Conservation (phyloP, 1,284 basidiomycete genomes). For the Rhizopogon hawkerae region DNA sequence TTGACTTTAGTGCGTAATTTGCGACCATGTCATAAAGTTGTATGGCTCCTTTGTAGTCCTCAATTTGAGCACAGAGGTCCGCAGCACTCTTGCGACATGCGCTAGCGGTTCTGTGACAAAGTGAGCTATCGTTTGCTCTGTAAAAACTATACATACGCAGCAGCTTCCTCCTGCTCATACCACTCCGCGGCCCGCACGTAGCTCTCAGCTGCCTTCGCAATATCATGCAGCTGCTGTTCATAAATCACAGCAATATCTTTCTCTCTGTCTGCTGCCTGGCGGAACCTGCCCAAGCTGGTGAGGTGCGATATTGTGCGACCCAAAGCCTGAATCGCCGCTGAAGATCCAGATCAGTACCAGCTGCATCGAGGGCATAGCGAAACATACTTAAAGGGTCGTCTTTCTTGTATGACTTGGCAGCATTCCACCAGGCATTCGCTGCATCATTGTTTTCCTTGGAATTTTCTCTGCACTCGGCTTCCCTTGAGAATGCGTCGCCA, state of each 20-base stretch:
- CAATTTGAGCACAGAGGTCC: conserved; percentile 86
- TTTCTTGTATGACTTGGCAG: conserved; percentile 89
- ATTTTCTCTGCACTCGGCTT: conserved; percentile 86
- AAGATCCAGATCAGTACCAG: conserved; percentile 11
- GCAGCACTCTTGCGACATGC: conserved; percentile 95
- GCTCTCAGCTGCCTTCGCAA: conserved; percentile 80
- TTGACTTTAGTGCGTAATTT: conserved; percentile 72
- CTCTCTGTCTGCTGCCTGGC: conserved; percentile 96
- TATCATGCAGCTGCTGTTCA: conserved; percentile 68
- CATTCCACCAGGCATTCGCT: conserved; percentile 97
- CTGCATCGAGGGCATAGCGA: conserved; percentile 9
- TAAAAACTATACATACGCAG: conserved; percentile 52
- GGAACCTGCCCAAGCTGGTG: conserved; percentile 81
- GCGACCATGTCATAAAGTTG: conserved; percentile 88
- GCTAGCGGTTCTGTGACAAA: conserved; percentile 73
- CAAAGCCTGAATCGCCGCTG: conserved; percentile 90
- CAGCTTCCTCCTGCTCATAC: conserved; percentile 95
- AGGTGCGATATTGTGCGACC: conserved; percentile 80
- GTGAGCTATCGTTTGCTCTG: conserved; percentile 7
- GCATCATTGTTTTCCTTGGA: conserved; percentile 84
- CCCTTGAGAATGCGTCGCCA: conserved; percentile 80
- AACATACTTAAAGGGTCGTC: conserved; percentile 67
- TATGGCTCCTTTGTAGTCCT: conserved; percentile 81
- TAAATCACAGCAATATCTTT: conserved; percentile 95
- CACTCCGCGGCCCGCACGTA: conserved; percentile 93